Conservation (phyloP, 345 rosid genomes). For the Abelmoschus esculentus region DNA sequence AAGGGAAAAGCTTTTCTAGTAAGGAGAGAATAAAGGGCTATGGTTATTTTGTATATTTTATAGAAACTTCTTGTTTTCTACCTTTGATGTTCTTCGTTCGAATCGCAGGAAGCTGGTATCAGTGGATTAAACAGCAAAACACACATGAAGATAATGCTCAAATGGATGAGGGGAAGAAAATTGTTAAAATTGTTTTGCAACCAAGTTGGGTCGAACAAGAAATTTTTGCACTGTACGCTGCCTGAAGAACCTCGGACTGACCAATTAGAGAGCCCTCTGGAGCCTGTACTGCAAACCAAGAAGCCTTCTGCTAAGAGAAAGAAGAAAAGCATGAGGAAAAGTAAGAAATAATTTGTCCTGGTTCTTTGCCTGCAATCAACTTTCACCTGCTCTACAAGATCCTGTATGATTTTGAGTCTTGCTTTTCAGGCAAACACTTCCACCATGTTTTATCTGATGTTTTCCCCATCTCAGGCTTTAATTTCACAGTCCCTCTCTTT, state of each 20-base stretch:
- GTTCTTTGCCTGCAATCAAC: not conserved
- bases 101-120: conserved; percentile 58
- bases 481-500: not conserved
- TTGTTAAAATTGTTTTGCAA: conserved; percentile 77
- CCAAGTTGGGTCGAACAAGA: conserved; percentile 73
- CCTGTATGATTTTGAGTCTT: not conserved
- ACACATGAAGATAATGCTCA: conserved; percentile 86
- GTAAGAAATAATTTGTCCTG: conserved; percentile 12
- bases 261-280: conserved; percentile 16
- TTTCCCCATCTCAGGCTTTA: not conserved
- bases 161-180: conserved; percentile 95
- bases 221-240: conserved; percentile 57
- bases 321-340: not conserved
- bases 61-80: not conserved
- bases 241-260: conserved; percentile 59
- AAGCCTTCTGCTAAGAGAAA: conserved; percentile 22
- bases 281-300: conserved; percentile 18
- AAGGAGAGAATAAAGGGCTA: too few relatives aligned
- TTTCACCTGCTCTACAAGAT: not conserved
- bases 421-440: not conserved
- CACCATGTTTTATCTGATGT: not conserved
- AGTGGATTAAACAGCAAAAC: conserved; percentile 77
- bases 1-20: too few relatives aligned
- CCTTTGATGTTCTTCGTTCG: too few relatives aligned
- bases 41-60: not conserved